phyloP scores from a whole-genome alignment of 2,329 filamentous ascomycete genomes.

The Cordyceps cateniannulata region DNA sequence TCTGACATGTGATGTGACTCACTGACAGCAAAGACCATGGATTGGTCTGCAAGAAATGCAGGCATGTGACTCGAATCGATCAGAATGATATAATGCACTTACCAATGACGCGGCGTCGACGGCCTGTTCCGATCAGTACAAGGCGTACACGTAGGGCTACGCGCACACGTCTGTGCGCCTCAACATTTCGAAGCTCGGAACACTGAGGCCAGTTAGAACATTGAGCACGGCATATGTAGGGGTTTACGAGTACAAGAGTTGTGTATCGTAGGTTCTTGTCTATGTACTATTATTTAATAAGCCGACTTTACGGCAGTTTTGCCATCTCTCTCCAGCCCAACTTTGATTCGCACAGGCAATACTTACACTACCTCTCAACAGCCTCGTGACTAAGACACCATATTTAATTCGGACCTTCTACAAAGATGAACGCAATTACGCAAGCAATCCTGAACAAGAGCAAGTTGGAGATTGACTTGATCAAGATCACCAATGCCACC shows the following conservation, averaged over 20 bases:
- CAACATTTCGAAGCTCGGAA: neutral
- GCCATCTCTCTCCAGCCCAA: too few species aligned
- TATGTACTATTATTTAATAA: neutral
- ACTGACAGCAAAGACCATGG: too few species aligned
- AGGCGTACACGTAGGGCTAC: neutral
- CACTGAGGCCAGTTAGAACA: neutral
- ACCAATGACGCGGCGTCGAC: neutral
- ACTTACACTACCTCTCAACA: neutral
- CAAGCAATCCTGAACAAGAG: constrained; percentile 5
- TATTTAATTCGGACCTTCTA: neutral
- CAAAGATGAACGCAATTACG: constrained; percentile 4
- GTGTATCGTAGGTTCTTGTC: neutral
- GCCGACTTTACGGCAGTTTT: neutral
- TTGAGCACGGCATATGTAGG: neutral
- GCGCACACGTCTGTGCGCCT: neutral
- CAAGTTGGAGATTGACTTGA: neutral
- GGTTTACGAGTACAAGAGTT: neutral
- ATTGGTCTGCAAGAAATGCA: neutral
- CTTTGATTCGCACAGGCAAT: neutral
- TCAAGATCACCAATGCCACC: constrained; percentile 7
- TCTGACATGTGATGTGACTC: too few species aligned
- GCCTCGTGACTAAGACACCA: neutral
- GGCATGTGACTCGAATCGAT: neutral
- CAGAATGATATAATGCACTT: neutral
- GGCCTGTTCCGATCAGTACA: neutral